Evolutionary conservation across 352 stramenopile species (phyloP), one percentile per base, ranked within the genome.

Genomic region (Plasmopara viticola): DNA sequence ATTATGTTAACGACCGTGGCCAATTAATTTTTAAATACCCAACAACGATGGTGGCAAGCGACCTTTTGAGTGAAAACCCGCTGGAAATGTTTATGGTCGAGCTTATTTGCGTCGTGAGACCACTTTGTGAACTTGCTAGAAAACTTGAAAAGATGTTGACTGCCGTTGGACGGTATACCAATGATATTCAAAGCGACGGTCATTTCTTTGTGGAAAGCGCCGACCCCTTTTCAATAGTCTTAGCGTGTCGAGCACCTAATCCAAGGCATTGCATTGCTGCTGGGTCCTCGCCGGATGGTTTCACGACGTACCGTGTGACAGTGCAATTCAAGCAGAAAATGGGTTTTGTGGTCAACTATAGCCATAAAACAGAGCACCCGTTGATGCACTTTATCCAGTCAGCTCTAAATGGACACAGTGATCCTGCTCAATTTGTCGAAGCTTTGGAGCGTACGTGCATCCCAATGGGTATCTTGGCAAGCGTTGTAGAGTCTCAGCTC

Each of bases 261-360:
- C 77, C 77, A 35, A 77, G 80, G 13, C 71, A 78, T 48, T 80
- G 71, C 29, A 83, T 92, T 51, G 78, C 78, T 12, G 67, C 77
- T 34, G 79, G 77, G 0, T 86, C 78, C n/a, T 86, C 73, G 12
- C 68, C 73, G 17, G 78, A 93, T 51, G 80, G 78, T 13, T 72
- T 82, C 53, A 74, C 86, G 25, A 89, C 72, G 12, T 93, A 93
- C 51, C 78, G 82, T 44, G 78, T 86, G 37, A 86, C 64, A 41
- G 85, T 93, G 48, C 79, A 93, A 58, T 90, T 89, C 56, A 90
- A 90, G 58, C 82, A 90, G 58, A 93, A 90, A 66, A 90, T 90
- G 75, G 78, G 78, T 0, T 90, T 93, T 44, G 79, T 93, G 31
- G 74, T 93, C 31, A 89, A 86, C 58, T 90, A 89, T 68, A 93